Evolutionary conservation across 2,329 filamentous ascomycete species (phyloP).

Genomic region (Paraphaeosphaeria minitans): DNA sequence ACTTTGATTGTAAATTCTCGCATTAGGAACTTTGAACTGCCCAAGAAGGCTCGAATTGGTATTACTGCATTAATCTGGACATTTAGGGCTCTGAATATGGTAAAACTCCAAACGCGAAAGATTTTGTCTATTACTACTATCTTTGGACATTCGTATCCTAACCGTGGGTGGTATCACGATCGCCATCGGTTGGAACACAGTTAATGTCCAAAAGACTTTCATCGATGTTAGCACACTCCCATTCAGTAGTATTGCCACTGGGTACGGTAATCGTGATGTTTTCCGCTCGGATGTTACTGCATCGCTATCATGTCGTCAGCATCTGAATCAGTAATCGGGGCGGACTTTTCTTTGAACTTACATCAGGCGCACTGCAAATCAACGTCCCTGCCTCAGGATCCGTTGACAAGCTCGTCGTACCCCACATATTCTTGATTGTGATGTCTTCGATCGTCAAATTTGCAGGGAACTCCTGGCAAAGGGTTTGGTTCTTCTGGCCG

Average conservation of each 20-base stretch:
- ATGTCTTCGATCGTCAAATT: conserved; percentile 61
- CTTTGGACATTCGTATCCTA: background rate
- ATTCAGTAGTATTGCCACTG: background rate
- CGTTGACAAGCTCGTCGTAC: conserved; percentile 56
- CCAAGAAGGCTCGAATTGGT: background rate
- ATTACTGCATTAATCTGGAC: background rate
- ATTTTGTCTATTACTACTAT: background rate
- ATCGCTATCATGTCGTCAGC: background rate
- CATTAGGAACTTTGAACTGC: too few relatives aligned
- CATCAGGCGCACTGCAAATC: conserved; percentile 47
- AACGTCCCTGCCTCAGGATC: conserved; percentile 50
- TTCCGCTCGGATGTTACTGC: background rate
- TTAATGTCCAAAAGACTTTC: background rate
- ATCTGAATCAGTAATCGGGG: background rate
- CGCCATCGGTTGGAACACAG: background rate
- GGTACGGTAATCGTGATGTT: background rate
- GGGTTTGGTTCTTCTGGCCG: conserved; percentile 64
- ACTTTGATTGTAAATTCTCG: too few relatives aligned
- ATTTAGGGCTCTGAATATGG: background rate
- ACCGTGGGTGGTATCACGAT: background rate
- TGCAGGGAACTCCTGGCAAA: conserved; percentile 58
- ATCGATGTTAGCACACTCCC: background rate
- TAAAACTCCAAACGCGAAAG: background rate
- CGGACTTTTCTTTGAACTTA: conserved; percentile 4
- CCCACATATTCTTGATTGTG: conserved; percentile 61